These are phyloP conservation scores for Monilinia fructigena DNA, from an alignment of 2,329 filamentous ascomycete genomes.

Conservation along the genomic window DNA sequence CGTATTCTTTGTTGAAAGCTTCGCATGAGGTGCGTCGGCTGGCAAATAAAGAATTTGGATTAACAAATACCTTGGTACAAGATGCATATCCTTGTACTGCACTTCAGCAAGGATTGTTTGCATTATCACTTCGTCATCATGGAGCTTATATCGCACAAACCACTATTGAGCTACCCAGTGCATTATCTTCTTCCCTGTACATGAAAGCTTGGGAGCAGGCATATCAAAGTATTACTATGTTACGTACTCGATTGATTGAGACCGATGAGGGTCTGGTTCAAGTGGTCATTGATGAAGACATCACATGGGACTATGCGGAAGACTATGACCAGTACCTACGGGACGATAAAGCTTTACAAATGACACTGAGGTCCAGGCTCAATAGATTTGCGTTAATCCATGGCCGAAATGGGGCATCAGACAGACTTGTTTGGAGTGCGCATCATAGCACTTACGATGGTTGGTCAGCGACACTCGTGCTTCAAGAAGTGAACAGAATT, in stretches of 20 bases:
- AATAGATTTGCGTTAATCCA: constrained; percentile 21
- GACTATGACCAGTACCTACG: constrained; percentile 24
- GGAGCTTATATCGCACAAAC: constrained; percentile 42
- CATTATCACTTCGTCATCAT: constrained; percentile 37
- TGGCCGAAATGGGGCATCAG: neutral
- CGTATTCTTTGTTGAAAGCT: neutral
- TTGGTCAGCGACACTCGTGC: constrained; percentile 51
- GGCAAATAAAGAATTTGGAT: neutral
- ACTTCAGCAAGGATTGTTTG: constrained; percentile 43
- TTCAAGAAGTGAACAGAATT: constrained; percentile 27
- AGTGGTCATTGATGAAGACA: constrained; percentile 25
- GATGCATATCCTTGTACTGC: constrained; percentile 44
- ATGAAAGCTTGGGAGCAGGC: constrained; percentile 35
- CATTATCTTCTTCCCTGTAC: constrained; percentile 30
- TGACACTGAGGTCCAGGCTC: constrained; percentile 18
- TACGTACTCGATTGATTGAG: constrained; percentile 40
- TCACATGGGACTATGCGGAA: constrained; percentile 19
- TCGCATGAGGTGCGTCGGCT: neutral
- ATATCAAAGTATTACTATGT: constrained; percentile 32
- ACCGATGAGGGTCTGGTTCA: constrained; percentile 24
- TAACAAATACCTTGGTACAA: constrained; percentile 29
- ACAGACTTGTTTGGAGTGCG: constrained; percentile 18
- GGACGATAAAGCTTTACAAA: constrained; percentile 24
- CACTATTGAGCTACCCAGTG: constrained; percentile 27
- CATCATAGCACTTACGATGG: constrained; percentile 64